Evolutionary conservation across 2,329 filamentous ascomycete genomes (phyloP).

Genomic region (Trichoderma asperellum): DNA sequence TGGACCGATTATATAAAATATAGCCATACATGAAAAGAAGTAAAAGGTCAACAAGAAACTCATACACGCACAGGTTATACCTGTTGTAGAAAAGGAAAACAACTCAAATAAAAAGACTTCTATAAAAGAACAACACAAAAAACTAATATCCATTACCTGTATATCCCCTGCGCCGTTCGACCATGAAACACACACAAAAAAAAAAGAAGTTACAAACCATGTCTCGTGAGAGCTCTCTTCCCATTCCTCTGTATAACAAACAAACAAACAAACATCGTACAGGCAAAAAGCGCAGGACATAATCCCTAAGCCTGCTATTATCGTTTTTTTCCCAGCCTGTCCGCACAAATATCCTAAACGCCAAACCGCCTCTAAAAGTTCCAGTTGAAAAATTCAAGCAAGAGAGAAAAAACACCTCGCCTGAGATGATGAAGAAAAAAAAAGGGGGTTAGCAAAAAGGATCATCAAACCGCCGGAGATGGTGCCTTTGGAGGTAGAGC

Average conservation of each 20-base stretch:
- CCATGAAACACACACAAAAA: constrained; percentile 28
- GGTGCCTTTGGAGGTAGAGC: background rate
- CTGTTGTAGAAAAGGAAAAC: background rate
- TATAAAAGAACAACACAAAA: background rate
- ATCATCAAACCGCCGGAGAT: background rate
- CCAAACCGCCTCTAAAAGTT: constrained; percentile 12
- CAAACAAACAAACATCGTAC: background rate
- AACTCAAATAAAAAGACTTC: background rate
- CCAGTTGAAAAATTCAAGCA: background rate
- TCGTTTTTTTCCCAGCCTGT: constrained; percentile 1
- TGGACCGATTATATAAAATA: too few species aligned
- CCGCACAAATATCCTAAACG: constrained; percentile 24
- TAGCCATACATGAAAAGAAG: too few species aligned
- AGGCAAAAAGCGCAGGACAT: background rate
- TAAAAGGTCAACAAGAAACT: background rate
- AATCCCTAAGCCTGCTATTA: background rate
- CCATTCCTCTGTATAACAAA: constrained; percentile 20
- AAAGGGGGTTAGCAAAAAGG: background rate
- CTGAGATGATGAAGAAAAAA: background rate
- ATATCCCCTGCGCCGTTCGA: background rate
- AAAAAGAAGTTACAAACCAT: constrained; percentile 21
- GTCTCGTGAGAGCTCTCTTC: constrained; percentile 29
- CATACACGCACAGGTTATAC: background rate
- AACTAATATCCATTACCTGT: background rate
- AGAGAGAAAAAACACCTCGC: background rate